These are phyloP conservation scores for Cocos nucifera DNA, from an alignment of 176 grass and related monocot genomes.

Conservation along the genomic window DNA sequence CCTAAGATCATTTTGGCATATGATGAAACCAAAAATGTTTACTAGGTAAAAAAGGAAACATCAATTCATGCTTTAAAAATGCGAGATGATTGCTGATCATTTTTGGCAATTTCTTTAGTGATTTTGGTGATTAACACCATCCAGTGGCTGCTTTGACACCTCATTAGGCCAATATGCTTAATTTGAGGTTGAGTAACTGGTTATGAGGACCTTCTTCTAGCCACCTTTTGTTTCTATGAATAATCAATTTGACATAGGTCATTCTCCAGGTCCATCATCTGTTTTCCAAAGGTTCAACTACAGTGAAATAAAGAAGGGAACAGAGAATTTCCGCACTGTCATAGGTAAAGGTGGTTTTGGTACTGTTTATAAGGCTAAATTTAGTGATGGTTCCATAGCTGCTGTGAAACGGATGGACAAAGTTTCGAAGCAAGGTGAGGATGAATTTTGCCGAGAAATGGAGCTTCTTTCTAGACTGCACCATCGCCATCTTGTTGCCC, in stretches of 20 bases:
- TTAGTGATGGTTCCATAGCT: constrained; percentile 56
- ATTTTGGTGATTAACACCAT: no score
- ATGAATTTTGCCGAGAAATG: constrained; percentile 94
- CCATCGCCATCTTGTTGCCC: constrained; percentile 89
- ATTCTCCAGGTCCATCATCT: constrained; percentile 67
- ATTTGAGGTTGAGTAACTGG: no score
- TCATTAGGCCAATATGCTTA: no score
- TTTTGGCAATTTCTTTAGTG: no score
- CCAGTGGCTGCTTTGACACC: no score
- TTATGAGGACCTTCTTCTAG: no score
- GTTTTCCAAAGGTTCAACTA: constrained; percentile 83
- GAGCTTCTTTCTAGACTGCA: constrained; percentile 92
- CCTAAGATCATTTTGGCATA: no score
- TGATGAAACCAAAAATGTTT: no score
- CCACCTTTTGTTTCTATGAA: no score
- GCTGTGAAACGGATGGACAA: constrained; percentile 97
- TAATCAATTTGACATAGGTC: constrained; percentile 7
- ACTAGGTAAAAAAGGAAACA: no score
- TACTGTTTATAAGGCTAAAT: constrained; percentile 80
- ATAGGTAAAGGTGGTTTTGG: constrained; percentile 98
- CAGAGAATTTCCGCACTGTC: constrained; percentile 63
- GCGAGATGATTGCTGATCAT: no score
- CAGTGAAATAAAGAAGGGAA: constrained; percentile 66
- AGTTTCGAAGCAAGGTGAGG: constrained; percentile 85
- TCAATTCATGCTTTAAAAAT: no score